Percentiles rank a stretch among this genome's conserved stretches.
phyloP scores from a whole-genome alignment of 306 rosid species.

The Parietaria judaica region DNA sequence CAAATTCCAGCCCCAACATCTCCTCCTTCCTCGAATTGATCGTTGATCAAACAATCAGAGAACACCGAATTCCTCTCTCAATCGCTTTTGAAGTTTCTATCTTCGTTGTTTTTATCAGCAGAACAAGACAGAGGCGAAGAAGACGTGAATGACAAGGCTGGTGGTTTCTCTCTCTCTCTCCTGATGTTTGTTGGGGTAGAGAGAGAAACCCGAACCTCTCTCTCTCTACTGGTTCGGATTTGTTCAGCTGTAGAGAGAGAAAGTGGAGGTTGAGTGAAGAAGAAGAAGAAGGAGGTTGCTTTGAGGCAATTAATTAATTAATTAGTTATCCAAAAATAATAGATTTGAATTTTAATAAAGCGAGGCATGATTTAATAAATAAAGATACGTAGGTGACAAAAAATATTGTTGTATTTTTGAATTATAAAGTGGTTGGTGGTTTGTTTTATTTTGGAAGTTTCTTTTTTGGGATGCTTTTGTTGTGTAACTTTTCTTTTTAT shows the following conservation, averaged over 20 bases:
- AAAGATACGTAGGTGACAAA: too few species aligned
- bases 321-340: too few species aligned
- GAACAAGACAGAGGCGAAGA: not conserved
- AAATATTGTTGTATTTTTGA: too few species aligned
- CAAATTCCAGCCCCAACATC: constrained; percentile 64
- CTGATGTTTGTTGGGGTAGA: not conserved
- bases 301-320: too few species aligned
- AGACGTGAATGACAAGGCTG: not conserved
- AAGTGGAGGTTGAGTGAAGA: not conserved
- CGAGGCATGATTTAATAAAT: too few species aligned
- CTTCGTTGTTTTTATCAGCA: not conserved
- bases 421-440: too few species aligned
- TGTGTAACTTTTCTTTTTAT: too few species aligned
- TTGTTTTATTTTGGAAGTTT: too few species aligned
- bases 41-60: not conserved
- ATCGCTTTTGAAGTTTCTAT: too few species aligned
- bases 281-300: not conserved
- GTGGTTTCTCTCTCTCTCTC: not conserved
- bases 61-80: not conserved
- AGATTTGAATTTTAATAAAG: too few species aligned
- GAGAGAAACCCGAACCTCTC: constrained; percentile 1
- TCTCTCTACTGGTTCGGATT: not conserved
- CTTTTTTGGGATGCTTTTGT: too few species aligned
- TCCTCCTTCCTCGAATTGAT: not conserved
- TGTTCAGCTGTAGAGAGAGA: not conserved